Conservation (phyloP, 179 eudicot species). For the Silene vulgaris region DNA sequence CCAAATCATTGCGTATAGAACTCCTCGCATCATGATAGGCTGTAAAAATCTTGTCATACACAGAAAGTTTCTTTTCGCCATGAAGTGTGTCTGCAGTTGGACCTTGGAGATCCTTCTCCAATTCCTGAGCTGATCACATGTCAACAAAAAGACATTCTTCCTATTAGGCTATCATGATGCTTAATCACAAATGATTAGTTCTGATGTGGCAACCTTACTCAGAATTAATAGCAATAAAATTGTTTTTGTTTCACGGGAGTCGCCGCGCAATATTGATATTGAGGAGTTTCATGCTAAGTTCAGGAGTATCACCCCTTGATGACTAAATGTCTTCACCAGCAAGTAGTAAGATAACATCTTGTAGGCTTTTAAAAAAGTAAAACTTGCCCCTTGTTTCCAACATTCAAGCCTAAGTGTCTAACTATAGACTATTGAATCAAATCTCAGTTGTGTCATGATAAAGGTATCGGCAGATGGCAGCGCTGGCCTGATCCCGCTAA, state of each 20-base stretch:
- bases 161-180: conserved; percentile 8
- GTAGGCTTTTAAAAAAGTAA: too few relatives aligned
- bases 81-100: conserved; percentile 58
- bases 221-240: not conserved
- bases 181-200: conserved; percentile 10
- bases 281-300: not conserved
- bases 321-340: not conserved
- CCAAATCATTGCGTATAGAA: conserved; percentile 83
- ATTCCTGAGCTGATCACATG: conserved; percentile 76
- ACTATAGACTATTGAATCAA: too few relatives aligned
- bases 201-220: not conserved
- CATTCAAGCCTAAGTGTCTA: too few relatives aligned
- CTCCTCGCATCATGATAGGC: conserved; percentile 88
- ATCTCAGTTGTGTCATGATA: too few relatives aligned
- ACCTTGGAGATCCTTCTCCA: conserved; percentile 82
- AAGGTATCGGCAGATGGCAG: too few relatives aligned
- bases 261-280: too few relatives aligned
- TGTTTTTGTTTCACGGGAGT: not conserved
- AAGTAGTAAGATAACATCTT: not conserved
- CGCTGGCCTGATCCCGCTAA: too few relatives aligned
- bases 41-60: conserved; percentile 75
- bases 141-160: conserved; percentile 7
- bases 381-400: too few relatives aligned
- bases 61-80: conserved; percentile 69
- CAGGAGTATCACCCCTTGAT: not conserved